phyloP scores from a whole-genome alignment of 169 alveolate species.

The Eimeria praecox region DNA sequence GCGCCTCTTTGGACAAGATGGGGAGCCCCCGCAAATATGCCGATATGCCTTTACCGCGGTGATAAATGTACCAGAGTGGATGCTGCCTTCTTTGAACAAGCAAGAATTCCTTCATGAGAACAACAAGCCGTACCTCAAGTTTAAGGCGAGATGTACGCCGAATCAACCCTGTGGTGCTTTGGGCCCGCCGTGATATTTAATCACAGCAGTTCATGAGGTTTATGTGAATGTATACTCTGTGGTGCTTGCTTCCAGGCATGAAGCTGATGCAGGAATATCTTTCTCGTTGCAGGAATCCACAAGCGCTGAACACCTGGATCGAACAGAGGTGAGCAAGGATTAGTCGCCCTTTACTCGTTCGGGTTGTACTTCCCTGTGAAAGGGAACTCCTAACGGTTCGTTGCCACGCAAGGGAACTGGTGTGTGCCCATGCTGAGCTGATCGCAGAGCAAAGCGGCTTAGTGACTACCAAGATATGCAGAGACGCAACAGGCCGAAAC shows the following conservation, averaged over 20 bases:
- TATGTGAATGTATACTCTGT: background rate
- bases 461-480: constrained; percentile 72
- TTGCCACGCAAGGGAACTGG: background rate
- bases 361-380: background rate
- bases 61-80: constrained; percentile 94
- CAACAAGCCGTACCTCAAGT: constrained; percentile 90
- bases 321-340: constrained; percentile 72
- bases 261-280: constrained; percentile 78
- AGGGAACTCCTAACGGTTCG: background rate
- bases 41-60: constrained; percentile 91
- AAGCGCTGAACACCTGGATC: constrained; percentile 73
- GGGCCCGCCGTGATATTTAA: background rate
- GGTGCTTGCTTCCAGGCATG: constrained; percentile 29
- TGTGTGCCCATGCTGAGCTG: background rate
- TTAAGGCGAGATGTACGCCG: constrained; percentile 85
- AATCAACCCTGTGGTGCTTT: background rate
- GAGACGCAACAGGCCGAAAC: constrained; percentile 74
- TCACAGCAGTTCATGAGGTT: background rate
- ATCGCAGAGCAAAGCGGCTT: constrained; percentile 58
- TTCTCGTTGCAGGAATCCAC: constrained; percentile 79
- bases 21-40: constrained; percentile 84
- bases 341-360: background rate
- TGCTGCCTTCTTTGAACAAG: constrained; percentile 92
- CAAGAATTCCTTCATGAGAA: constrained; percentile 94
- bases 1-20: constrained; percentile 47